These are phyloP conservation scores for Hyaloscypha bicolor DNA, from an alignment of 495 filamentous ascomycete genomes.

Conservation along the genomic window DNA sequence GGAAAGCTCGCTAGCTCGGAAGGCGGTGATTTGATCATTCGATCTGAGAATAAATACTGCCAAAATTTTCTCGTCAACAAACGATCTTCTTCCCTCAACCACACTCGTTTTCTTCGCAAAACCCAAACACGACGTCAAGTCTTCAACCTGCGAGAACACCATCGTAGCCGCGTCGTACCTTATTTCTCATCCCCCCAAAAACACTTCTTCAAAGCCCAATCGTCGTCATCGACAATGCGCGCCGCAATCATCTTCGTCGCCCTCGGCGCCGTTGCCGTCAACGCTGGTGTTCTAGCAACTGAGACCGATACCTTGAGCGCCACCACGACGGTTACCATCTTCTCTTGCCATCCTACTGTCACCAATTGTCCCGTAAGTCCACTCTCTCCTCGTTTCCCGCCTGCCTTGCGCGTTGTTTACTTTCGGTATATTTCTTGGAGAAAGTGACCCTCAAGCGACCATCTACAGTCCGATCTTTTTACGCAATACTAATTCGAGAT, in stretches of 20 bases:
- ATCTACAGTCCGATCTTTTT: background rate
- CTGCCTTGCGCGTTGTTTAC: background rate
- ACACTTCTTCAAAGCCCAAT: background rate
- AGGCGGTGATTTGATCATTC: background rate
- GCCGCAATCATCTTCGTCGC: constrained; percentile 32
- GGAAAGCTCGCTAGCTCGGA: background rate
- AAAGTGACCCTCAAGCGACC: background rate
- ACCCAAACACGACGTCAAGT: background rate
- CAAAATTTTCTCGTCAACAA: background rate
- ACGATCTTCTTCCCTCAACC: background rate
- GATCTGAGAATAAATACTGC: background rate
- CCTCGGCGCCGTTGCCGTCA: constrained; percentile 29
- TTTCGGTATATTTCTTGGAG: background rate
- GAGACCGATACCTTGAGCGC: background rate
- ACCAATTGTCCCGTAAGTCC: constrained; percentile 10
- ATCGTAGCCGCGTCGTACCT: background rate
- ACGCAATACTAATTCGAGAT: constrained; percentile 32
- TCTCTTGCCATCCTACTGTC: constrained; percentile 34
- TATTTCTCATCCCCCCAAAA: background rate
- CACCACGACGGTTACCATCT: constrained; percentile 32
- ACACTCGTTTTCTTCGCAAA: background rate
- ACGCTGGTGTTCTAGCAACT: background rate
- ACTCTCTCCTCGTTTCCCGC: background rate
- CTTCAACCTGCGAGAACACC: background rate
- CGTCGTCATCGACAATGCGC: constrained; percentile 24